A percentile compares a stretch with the other conserved stretches of the same genome.
These are phyloP conservation scores for Crassisporium funariophilum DNA, from an alignment of 768 basidiomycete species.

Conservation along the genomic window DNA sequence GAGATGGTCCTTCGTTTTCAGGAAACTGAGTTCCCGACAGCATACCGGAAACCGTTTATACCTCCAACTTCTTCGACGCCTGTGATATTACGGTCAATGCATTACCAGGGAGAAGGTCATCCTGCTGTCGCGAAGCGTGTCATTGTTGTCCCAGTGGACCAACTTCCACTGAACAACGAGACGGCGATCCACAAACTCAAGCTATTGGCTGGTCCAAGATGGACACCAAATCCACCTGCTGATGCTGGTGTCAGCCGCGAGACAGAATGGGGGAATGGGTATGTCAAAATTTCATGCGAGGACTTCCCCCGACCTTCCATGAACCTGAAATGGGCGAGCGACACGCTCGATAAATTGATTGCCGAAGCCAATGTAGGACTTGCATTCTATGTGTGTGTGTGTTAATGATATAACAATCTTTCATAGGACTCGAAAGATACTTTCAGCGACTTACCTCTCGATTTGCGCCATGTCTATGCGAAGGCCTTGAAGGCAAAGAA, in stretches of 20 bases:
- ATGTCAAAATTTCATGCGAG: conserved; percentile 89
- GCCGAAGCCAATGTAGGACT: conserved; percentile 81
- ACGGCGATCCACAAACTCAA: conserved; percentile 81
- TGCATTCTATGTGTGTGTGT: conserved; percentile 1
- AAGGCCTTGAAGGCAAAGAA: conserved; percentile 72
- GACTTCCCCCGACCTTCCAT: conserved; percentile 77
- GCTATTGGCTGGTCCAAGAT: conserved; percentile 86
- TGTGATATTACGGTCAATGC: conserved; percentile 70
- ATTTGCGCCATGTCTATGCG: conserved; percentile 76
- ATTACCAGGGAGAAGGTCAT: conserved; percentile 78
- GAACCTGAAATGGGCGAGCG: conserved; percentile 96
- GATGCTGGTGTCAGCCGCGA: conserved; percentile 63
- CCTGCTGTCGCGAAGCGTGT: conserved; percentile 71
- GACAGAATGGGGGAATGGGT: conserved; percentile 66
- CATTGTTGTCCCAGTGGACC: conserved; percentile 73
- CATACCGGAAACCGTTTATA: conserved; percentile 78
- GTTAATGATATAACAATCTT: conserved; percentile 2
- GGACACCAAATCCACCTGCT: conserved; percentile 73
- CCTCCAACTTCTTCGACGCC: conserved; percentile 63
- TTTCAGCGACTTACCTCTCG: conserved; percentile 74
- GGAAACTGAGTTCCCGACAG: conserved; percentile 37
- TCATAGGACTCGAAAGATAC: conserved; percentile 42
- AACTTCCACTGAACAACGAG: conserved; percentile 65
- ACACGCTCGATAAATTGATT: conserved; percentile 77
- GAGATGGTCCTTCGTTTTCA: conserved; percentile 1